Conservation (phyloP, 2,329 filamentous ascomycete genomes). For the Dactylellina haptotyla region DNA sequence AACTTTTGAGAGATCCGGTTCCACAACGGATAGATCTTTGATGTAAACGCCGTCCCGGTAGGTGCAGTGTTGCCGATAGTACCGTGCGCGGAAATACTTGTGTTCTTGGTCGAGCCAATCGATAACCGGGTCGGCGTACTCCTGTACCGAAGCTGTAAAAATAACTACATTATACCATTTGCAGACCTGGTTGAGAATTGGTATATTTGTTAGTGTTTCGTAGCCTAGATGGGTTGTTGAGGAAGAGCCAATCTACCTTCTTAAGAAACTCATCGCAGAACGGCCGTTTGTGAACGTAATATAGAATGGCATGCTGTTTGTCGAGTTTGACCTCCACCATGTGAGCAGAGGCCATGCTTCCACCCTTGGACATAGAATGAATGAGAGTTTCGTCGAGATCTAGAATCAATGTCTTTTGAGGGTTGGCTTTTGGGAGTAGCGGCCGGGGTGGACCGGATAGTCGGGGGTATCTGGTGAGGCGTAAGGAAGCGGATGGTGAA, state of each 20-base stretch:
- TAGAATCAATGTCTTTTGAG: conserved; percentile 93
- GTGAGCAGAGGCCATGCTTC: conserved; percentile 93
- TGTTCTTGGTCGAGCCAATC: conserved; percentile 97
- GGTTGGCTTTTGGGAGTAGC: conserved; percentile 85
- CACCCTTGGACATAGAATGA: conserved; percentile 96
- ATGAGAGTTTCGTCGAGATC: conserved; percentile 98
- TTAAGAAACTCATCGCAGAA: conserved; percentile 96
- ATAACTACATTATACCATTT: conserved; percentile 99
- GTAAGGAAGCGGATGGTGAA: conserved; percentile 75
- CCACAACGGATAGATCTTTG: conserved; percentile 94
- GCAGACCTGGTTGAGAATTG: conserved; percentile 70
- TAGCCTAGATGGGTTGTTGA: neutral
- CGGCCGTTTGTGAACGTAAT: conserved; percentile 98
- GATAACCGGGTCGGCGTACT: conserved; percentile 98
- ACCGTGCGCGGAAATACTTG: conserved; percentile 92
- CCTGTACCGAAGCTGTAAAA: conserved; percentile 96
- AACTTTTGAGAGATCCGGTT: conserved; percentile 95
- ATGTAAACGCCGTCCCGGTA: conserved; percentile 96
- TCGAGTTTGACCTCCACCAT: conserved; percentile 98
- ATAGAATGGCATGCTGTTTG: conserved; percentile 92
- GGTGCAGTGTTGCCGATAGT: conserved; percentile 97
- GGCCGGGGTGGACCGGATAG: conserved; percentile 88
- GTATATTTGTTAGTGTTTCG: conserved; percentile 7
- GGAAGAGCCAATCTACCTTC: conserved; percentile 67
- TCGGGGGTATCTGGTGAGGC: conserved; percentile 87